Evolutionary conservation across 306 rosid species (phyloP), one percentile per base, ranked within the genome.

Genomic region (Inga oerstediana): DNA sequence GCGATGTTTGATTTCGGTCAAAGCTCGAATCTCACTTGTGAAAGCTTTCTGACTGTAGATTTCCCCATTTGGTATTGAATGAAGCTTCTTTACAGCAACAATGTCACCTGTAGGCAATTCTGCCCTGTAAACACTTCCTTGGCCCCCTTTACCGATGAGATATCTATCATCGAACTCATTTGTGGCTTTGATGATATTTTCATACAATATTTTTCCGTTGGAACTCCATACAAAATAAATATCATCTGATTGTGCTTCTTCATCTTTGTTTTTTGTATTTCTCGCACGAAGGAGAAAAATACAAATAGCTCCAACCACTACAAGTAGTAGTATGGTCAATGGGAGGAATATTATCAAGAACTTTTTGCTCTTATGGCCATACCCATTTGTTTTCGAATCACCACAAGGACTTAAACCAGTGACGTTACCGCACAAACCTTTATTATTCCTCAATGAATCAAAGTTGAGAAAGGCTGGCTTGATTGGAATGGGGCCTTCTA

Each of bases 401-500:
- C 34, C 6, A 59, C 71, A 30, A 65, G 16, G 10, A 30, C 4
- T 20, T 20, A 56, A 56, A 20, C 75, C 75, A 0, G n/a, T 20
- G 56, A 71, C 37, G 11, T 71, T 22, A 2, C 75, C 75, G 3
- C 75, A 71, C 54, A 71, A 71, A 2, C 20, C 37, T 44, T 71
- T n/a, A 43, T 84, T 84, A 46, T 75, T 68, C 77, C 46, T 68
- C n/a, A 84, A 58, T 12, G n/a, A 41, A 1, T 74, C 78, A n/a
- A 74, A 30, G 4, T 16, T 68, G 2, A 19, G 7, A 41, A 84
- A 84, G 39, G 78, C 79, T 37, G 5, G 59, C 3, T n/a, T 80
- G 48, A 39, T 75, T 46, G 84, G 84, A 69, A 84, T 12, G 2
- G 81, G 2, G 15, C 87, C 84, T 19, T 80, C 39, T 19, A 84